Conservation (phyloP, 176 grass and related monocot species). For the Avena atlantica region DNA sequence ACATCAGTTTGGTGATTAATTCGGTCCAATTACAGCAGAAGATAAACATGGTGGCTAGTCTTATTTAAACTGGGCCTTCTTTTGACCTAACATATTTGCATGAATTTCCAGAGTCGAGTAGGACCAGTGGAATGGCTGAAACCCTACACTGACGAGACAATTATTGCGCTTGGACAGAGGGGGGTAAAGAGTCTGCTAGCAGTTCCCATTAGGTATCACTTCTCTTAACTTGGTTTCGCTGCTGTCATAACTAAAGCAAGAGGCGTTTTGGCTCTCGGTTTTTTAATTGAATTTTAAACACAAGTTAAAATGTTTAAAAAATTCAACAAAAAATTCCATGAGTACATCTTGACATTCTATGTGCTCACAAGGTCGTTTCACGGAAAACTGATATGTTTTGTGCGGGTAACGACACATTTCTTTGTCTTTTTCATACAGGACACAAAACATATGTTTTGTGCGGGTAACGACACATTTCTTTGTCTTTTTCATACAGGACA, state of each 20-base stretch:
- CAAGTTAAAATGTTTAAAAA: too few species aligned
- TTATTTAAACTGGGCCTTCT: conserved; percentile 1
- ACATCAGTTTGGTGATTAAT: conserved; percentile 10
- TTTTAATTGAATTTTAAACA: too few species aligned
- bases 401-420: too few species aligned
- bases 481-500: too few species aligned
- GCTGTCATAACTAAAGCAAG: neutral
- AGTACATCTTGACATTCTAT: too few species aligned
- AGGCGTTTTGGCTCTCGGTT: too few species aligned
- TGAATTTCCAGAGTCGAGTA: conserved; percentile 82
- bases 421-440: too few species aligned
- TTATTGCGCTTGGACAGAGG: conserved; percentile 87
- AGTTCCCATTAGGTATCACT: conserved; percentile 52
- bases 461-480: too few species aligned
- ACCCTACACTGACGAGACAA: conserved; percentile 98
- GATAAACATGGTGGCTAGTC: conserved; percentile 6
- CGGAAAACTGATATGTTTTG: too few species aligned
- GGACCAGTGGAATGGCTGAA: conserved; percentile 94
- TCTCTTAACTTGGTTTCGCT: conserved; percentile 28
- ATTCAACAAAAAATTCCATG: too few species aligned
- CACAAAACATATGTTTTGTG: too few species aligned
- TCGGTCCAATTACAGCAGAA: conserved; percentile 16
- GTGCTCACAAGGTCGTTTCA: too few species aligned
- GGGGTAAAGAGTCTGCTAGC: conserved; percentile 81
- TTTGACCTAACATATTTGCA: conserved; percentile 31